Conservation (phyloP, 768 basidiomycete species). For the Cantharellus cinnabarinus region DNA sequence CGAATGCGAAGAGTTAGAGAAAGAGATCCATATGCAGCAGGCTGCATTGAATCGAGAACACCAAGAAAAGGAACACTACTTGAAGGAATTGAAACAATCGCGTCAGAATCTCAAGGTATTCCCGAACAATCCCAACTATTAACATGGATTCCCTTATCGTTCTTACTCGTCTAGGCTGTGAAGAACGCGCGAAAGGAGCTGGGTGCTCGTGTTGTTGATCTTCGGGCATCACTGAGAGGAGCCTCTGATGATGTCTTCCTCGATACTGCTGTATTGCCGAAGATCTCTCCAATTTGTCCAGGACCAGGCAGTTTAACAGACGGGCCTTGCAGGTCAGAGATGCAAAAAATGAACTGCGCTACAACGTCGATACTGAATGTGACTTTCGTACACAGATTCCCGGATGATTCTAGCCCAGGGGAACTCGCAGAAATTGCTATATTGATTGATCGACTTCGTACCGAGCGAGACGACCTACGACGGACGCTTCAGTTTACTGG, state of each 20-base stretch:
- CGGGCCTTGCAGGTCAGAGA: too few relatives aligned
- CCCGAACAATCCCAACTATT: background rate
- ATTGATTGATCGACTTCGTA: slow-evolving; percentile 15
- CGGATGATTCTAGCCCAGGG: background rate
- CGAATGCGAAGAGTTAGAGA: background rate
- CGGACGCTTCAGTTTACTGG: slow-evolving; percentile 14
- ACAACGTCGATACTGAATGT: too few relatives aligned
- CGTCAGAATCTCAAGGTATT: background rate
- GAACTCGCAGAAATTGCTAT: slow-evolving; percentile 4
- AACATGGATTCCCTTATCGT: background rate
- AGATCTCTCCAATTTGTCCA: too few relatives aligned
- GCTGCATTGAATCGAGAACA: background rate
- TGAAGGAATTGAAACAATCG: background rate
- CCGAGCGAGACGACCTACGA: slow-evolving; percentile 16
- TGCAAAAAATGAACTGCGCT: too few relatives aligned
- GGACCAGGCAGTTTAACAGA: too few relatives aligned
- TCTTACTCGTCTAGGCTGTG: background rate
- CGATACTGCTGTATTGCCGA: too few relatives aligned
- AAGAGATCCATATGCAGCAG: background rate
- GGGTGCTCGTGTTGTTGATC: background rate
- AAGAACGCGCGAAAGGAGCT: background rate
- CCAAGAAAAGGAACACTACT: background rate
- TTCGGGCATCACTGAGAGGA: too few relatives aligned
- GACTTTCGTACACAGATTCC: too few relatives aligned
- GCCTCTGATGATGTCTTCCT: too few relatives aligned